A percentile compares a stretch with the other conserved stretches of the same genome.
Conservation (phyloP, 257 asterid species). For the Solanum ossicruentum region DNA sequence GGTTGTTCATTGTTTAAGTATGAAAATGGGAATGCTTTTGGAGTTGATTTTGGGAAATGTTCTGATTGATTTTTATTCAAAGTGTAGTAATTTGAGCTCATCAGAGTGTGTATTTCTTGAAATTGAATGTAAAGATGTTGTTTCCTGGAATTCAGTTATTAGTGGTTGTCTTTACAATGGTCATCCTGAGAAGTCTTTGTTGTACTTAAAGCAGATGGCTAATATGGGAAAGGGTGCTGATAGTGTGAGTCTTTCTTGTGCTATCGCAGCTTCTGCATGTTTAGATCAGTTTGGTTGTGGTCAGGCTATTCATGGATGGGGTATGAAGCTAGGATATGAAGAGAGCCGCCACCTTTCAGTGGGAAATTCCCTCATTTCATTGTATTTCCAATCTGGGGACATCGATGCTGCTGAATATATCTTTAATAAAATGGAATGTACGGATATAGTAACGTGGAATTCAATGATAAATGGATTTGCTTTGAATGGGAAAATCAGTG, state of each 20-base stretch:
- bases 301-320: constrained; percentile 33
- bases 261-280: constrained; percentile 39
- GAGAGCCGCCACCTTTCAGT: constrained; percentile 28
- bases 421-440: constrained; percentile 20
- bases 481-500: constrained; percentile 14
- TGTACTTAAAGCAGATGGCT: constrained; percentile 35
- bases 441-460: constrained; percentile 60
- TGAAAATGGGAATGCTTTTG: constrained; percentile 37
- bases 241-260: constrained; percentile 43
- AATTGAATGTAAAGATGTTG: constrained; percentile 24
- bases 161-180: constrained; percentile 33
- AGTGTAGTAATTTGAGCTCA: constrained; percentile 39
- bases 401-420: constrained; percentile 25
- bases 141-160: constrained; percentile 56
- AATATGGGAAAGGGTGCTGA: constrained; percentile 20
- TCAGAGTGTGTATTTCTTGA: constrained; percentile 31
- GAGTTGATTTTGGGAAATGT: constrained; percentile 38
- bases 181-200: constrained; percentile 24
- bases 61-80: constrained; percentile 41
- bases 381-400: constrained; percentile 31
- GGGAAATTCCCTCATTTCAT: constrained; percentile 52
- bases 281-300: constrained; percentile 34
- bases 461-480: constrained; percentile 49
- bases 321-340: constrained; percentile 28
- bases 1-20: constrained; percentile 38